A percentile compares a stretch with the other conserved stretches of the same genome.
Evolutionary conservation across 441 rosid species (phyloP).

Genomic region (Hura crepitans): DNA sequence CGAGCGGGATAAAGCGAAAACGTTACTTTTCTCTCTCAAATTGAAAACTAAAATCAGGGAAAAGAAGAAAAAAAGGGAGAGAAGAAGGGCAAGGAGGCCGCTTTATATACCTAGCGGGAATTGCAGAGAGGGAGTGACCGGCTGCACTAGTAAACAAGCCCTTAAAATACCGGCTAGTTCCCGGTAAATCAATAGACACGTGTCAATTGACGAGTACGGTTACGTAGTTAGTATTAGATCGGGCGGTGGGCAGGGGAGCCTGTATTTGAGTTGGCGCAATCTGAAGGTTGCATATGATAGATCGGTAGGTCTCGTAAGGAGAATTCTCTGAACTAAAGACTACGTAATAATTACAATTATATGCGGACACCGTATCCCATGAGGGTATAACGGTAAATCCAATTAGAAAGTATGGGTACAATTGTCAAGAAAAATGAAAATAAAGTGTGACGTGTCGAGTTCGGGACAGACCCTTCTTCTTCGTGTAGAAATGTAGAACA

Average conservation of each 20-base stretch:
- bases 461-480: too few species aligned
- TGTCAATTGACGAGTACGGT: constrained; percentile 8
- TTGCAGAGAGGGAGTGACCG: constrained; percentile 42
- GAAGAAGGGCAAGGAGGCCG: constrained; percentile 18
- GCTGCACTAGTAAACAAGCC: constrained; percentile 31
- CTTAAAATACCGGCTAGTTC: constrained; percentile 21
- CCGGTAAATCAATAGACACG: constrained; percentile 23
- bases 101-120: constrained; percentile 54
- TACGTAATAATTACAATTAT: not conserved
- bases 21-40: constrained; percentile 29
- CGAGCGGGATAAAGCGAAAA: constrained; percentile 31
- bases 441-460: not conserved
- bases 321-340: not conserved
- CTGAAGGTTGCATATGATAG: constrained; percentile 14
- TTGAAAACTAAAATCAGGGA: constrained; percentile 20
- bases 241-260: constrained; percentile 32
- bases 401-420: not conserved
- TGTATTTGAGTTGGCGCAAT: constrained; percentile 19
- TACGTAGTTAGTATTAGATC: constrained; percentile 35
- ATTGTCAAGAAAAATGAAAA: not conserved
- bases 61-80: not conserved
- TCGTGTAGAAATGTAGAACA: not conserved
- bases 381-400: not conserved
- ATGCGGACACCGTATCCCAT: not conserved
- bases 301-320: constrained; percentile 9